Evolutionary conservation across 176 grass and related monocot genomes (phyloP), one percentile per base, ranked within the genome.

Genomic region (Hsuehochloa calcarea): DNA sequence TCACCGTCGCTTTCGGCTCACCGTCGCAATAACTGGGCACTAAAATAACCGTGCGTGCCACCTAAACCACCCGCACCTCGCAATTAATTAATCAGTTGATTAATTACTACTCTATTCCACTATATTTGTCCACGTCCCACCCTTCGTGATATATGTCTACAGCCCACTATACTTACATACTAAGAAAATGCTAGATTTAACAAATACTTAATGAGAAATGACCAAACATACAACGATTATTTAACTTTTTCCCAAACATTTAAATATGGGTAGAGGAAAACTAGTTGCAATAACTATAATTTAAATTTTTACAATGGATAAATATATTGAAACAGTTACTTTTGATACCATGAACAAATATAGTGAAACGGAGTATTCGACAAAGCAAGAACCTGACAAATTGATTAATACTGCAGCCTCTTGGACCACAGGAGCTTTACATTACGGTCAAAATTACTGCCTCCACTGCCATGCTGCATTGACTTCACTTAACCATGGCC

Each of bases 1-100:
- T 15, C 34, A 22, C 54, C 23, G 72, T 40, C 37, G 75, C 87
- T 29, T 49, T 63, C 39, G 11, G 45, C 47, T 15, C 34, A 22
- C 54, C 23, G 72, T 40, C 37, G 75, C 87, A 85, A 85, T 85
- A 51, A 89, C 85, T 85, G 77, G 49, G 68, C 40, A 43, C 82
- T 80, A 69, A 66, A 76, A 35, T 84, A 84, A 89, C 81, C 61
- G 50, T 70, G 59, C 56, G 37, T 68, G 4, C 19, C 74, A 65
- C 55, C 65, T 12, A 77, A 88, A 63, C 87, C 55, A 71, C 72
- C 49, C 13, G 20, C 72, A 16, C 79, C 55, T 63, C 25, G 8
- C 61, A 41, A 34, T 52, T 77, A 34, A 88, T 78, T 88, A 73
- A 22, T 83, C 43, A 47, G 62, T 20, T 10, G 15, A 74, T 74